Evolutionary conservation across 306 rosid species (phyloP).

Genomic region (cucumber (Cucumis sativus)): DNA sequence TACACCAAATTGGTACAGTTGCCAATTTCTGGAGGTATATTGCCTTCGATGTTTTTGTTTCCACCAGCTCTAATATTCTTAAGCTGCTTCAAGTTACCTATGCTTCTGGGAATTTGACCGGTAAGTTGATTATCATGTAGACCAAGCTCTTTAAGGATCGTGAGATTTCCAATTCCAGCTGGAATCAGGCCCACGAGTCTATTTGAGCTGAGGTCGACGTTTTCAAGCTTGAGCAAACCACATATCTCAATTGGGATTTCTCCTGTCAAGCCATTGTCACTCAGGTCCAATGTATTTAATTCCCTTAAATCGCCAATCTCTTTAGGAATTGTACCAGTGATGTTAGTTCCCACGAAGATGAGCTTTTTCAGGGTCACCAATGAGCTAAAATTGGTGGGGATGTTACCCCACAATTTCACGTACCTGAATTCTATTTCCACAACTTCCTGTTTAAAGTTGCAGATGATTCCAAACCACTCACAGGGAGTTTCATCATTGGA

Average conservation of each 20-base stretch:
- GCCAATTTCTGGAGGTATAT: slow-evolving; percentile 56
- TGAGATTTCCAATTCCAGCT: slow-evolving; percentile 47
- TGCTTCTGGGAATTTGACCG: slow-evolving; percentile 48
- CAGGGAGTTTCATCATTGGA: slow-evolving; percentile 56
- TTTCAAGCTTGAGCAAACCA: slow-evolving; percentile 35
- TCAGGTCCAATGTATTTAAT: slow-evolving; percentile 43
- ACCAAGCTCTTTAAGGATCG: slow-evolving; percentile 28
- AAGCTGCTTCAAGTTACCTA: slow-evolving; percentile 47
- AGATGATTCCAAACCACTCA: slow-evolving; percentile 63
- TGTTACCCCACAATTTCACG: slow-evolving; percentile 46
- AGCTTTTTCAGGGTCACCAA: slow-evolving; percentile 40
- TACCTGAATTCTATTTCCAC: slow-evolving; percentile 43
- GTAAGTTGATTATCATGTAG: slow-evolving; percentile 62
- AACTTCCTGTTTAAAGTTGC: slow-evolving; percentile 42
- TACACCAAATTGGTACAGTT: slow-evolving; percentile 52
- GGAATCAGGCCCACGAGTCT: slow-evolving; percentile 57
- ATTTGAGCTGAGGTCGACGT: slow-evolving; percentile 53
- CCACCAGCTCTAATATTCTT: slow-evolving; percentile 75
- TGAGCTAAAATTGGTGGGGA: slow-evolving; percentile 49
- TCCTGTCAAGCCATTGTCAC: slow-evolving; percentile 59
- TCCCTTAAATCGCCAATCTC: slow-evolving; percentile 29
- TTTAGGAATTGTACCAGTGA: slow-evolving; percentile 68
- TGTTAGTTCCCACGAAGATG: slow-evolving; percentile 49
- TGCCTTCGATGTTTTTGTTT: slow-evolving; percentile 66
- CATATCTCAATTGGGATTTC: slow-evolving; percentile 56